Conservation (phyloP, 2,329 filamentous ascomycete species). For the Myriangium duriaei region DNA sequence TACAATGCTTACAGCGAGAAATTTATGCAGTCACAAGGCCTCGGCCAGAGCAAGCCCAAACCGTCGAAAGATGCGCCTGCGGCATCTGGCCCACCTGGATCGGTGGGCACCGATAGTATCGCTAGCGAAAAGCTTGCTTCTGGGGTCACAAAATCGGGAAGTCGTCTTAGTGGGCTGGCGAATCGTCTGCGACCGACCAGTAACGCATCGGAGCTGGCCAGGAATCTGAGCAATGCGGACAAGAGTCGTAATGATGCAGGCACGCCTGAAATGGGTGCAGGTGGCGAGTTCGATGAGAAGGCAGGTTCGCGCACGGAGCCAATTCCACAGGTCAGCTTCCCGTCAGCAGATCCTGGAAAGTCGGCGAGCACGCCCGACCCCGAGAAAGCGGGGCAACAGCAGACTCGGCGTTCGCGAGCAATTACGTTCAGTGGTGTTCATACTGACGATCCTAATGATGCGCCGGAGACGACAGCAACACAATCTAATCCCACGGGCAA, state of each 20-base stretch:
- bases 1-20: constrained; percentile 64
- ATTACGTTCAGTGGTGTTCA: constrained; percentile 20
- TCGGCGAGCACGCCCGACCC: constrained; percentile 1
- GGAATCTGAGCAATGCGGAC: constrained; percentile 10
- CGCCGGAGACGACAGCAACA: constrained; percentile 21
- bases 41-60: constrained; percentile 40
- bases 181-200: constrained; percentile 22
- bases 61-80: constrained; percentile 35
- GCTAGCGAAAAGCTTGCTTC: constrained; percentile 3
- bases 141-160: constrained; percentile 12
- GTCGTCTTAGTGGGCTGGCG: constrained; percentile 20
- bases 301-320: constrained; percentile 1
- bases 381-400: constrained; percentile 17
- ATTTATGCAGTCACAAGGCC: constrained; percentile 55
- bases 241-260: constrained; percentile 10
- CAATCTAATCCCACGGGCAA: constrained; percentile 15
- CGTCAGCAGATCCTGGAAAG: constrained; percentile 1
- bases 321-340: background rate
- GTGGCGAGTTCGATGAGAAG: constrained; percentile 17
- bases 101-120: constrained; percentile 19
- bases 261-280: constrained; percentile 11
- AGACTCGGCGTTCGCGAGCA: constrained; percentile 17
- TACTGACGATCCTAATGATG: constrained; percentile 12
- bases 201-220: constrained; percentile 14
- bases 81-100: constrained; percentile 38